Base-by-base conservation (phyloP, 2,329 filamentous ascomycete genomes). In the Chaetomium olivaceum region DNA sequence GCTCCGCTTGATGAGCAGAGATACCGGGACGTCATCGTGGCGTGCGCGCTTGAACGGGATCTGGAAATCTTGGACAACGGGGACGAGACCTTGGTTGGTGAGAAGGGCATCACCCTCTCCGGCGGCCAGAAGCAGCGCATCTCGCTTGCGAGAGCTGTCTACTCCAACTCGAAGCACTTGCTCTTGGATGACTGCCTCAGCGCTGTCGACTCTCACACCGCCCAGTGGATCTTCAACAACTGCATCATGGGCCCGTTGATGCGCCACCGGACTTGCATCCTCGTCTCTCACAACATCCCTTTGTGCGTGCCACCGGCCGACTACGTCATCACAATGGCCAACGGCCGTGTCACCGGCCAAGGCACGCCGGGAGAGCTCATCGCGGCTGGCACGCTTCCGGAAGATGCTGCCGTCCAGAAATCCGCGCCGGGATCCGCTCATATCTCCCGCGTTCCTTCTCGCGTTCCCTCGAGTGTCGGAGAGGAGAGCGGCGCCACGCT, bases 101-200 rank as follows among this genome's bases (percentile, higher is more conserved):
- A 99, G 76, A 99, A 98, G 79, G 95, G 95, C 39, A 97, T 99
- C 68, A 94, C 94, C 19, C 86, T 99, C 16, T 99, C 95, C 7
- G 95, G 95, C 69, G 95, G 95, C 7, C 95, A 99, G 79, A 98
- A 98, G 79, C 95, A 99, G 78, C 89, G 95, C 65, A 98, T 99
- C 60, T 97, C 94, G 16, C 85, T 99, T 54, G 95, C 95, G n/a
- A 89, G 95, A 71, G 95, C 95, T 1, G 84, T 99, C n/a, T 99
- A 99, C 79, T 97, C 92, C 70, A 94, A 92, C 77, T 96, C 93
- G 6, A 90, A 89, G 61, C 94, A 98, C 76, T 80, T 99, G 19
- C 85, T 99, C 12, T 84, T 99, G 58, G 95, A 99, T 74, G 95
- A 99, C 77, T 97, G 96, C 69, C 84, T 99, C 52, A 97, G 93